phyloP scores from a whole-genome alignment of 768 basidiomycete species.

The Boletellus sp. region DNA sequence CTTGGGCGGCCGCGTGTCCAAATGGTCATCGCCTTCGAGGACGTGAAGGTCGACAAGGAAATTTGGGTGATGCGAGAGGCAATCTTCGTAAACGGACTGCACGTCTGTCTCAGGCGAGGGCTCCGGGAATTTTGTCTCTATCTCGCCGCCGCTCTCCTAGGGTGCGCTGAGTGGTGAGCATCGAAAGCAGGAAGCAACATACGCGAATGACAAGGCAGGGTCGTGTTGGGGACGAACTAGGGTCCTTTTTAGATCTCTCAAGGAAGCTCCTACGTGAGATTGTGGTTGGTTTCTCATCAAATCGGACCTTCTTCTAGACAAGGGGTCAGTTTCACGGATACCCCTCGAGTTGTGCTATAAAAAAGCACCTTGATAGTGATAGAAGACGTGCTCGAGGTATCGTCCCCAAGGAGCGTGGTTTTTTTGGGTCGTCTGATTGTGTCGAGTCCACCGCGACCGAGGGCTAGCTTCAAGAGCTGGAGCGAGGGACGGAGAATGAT shows the following conservation, averaged over 20 bases:
- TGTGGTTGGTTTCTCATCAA: constrained; percentile 24
- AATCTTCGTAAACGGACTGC: constrained; percentile 29
- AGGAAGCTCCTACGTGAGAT: constrained; percentile 21
- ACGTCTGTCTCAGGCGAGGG: constrained; percentile 11
- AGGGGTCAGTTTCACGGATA: neutral
- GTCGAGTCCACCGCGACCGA: constrained; percentile 3
- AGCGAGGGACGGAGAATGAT: constrained; percentile 24
- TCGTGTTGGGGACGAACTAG: constrained; percentile 16
- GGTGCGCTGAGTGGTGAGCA: neutral
- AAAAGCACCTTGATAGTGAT: constrained; percentile 18
- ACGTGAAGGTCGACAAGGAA: constrained; percentile 17
- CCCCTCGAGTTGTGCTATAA: neutral
- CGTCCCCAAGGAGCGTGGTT: constrained; percentile 1
- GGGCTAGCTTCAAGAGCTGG: constrained; percentile 18
- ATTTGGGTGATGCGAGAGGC: constrained; percentile 18
- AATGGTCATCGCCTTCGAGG: constrained; percentile 13
- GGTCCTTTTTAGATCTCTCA: constrained; percentile 9
- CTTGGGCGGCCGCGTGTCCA: constrained; percentile 4
- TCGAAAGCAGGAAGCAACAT: neutral
- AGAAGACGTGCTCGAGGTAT: constrained; percentile 7
- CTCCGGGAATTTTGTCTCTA: neutral
- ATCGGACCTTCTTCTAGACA: constrained; percentile 24
- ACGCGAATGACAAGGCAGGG: constrained; percentile 30
- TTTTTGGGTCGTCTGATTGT: constrained; percentile 9
- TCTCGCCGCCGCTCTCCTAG: constrained; percentile 13